Evolutionary conservation across 352 stramenopile genomes (phyloP).

Genomic region (Pythium guiyangense): DNA sequence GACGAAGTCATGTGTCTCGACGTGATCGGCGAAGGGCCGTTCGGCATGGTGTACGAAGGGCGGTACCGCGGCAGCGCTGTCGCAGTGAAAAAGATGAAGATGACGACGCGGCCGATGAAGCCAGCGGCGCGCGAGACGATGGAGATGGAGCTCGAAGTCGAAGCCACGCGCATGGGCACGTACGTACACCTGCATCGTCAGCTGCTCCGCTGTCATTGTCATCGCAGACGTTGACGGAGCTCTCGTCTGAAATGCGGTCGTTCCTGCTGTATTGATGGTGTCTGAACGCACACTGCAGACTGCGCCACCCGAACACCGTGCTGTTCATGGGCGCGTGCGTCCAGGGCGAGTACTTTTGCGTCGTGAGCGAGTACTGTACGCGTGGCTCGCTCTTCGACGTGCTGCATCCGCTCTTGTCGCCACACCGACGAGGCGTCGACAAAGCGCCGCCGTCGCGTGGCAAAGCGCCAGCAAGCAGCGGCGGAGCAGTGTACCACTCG

Average conservation of each 20-base stretch:
- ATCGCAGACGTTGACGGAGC: too few species aligned
- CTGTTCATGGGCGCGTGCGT: constrained; percentile 98
- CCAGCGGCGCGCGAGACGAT: constrained; percentile 61
- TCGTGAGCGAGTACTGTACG: constrained; percentile 95
- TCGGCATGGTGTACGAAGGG: constrained; percentile 80
- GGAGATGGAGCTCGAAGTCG: constrained; percentile 78
- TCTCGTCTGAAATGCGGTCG: not conserved
- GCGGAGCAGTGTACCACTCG: constrained; percentile 16
- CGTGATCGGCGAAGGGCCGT: constrained; percentile 75
- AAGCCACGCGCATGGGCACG: constrained; percentile 77
- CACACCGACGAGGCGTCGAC: constrained; percentile 10
- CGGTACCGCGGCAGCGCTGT: constrained; percentile 82
- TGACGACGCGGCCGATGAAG: constrained; percentile 58
- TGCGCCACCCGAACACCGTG: constrained; percentile 98
- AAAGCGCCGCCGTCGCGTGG: constrained; percentile 12
- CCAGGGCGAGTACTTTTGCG: constrained; percentile 93
- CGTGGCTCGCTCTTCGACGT: constrained; percentile 95
- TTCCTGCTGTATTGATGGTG: not conserved
- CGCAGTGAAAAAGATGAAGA: constrained; percentile 86
- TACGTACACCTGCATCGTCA: constrained; percentile 3
- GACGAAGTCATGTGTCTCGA: constrained; percentile 81
- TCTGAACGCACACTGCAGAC: constrained; percentile 21
- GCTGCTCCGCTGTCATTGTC: not conserved
- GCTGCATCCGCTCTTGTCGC: constrained; percentile 60
- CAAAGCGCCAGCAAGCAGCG: constrained; percentile 6